Evolutionary conservation across 768 basidiomycete genomes (phyloP).

Genomic region (Termitomyces titanicus): DNA sequence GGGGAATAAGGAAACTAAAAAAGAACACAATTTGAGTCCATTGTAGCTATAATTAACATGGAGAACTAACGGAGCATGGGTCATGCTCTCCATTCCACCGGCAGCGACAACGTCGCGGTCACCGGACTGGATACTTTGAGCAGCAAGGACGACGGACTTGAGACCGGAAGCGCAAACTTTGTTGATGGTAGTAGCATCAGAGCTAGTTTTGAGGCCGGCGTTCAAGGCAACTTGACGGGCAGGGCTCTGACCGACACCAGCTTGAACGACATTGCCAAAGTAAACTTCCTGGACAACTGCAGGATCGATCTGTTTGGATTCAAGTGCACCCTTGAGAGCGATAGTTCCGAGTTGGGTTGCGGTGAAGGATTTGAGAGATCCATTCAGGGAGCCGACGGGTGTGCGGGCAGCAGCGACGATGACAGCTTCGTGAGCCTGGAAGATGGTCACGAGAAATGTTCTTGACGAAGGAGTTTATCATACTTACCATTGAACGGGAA

Average conservation of each 20-base stretch:
- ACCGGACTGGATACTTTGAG: conserved; percentile 86
- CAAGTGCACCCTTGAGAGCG: conserved; percentile 89
- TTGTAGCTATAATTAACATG: conserved; percentile 17
- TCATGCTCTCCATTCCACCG: conserved; percentile 99
- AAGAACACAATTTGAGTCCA: neutral
- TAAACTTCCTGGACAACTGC: conserved; percentile 90
- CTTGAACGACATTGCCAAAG: conserved; percentile 97
- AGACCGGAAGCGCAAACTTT: conserved; percentile 99
- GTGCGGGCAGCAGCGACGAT: conserved; percentile 94
- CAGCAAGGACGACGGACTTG: conserved; percentile 92
- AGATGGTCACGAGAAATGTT: neutral
- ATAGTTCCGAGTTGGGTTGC: conserved; percentile 88
- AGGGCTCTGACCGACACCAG: conserved; percentile 96
- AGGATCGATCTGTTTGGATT: conserved; percentile 75
- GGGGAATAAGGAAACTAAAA: conserved; percentile 74
- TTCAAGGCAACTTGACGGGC: conserved; percentile 94
- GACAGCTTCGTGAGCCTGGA: conserved; percentile 72
- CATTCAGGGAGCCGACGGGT: conserved; percentile 91
- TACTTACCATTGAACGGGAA: conserved; percentile 50
- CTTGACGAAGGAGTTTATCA: conserved; percentile 9
- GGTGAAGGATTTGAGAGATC: conserved; percentile 80
- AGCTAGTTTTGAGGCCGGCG: conserved; percentile 77
- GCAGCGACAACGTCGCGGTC: conserved; percentile 85
- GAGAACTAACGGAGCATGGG: conserved; percentile 84
- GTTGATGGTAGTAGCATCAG: conserved; percentile 98